Base-by-base conservation (phyloP, 345 rosid genomes). In the Hypericum androsaemum region DNA sequence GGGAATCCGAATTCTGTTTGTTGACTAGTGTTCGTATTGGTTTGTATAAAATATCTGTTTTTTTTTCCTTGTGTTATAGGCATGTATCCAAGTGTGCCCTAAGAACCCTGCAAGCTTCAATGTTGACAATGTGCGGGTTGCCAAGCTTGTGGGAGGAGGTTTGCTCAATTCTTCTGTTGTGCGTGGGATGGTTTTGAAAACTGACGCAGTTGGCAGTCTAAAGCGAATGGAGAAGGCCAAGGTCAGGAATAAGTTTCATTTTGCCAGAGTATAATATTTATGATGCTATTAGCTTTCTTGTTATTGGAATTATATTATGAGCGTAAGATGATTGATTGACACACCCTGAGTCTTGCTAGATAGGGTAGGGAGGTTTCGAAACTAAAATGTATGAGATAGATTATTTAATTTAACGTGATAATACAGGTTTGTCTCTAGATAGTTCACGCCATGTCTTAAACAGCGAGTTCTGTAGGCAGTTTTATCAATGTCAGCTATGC, bases 21-120 rank as follows among this genome's bases (percentile, higher is more conserved):
- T n/a, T n/a, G n/a, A n/a, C n/a, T n/a, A n/a, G 43, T 38, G 22
- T n/a, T 63, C 74, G 5, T 28, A 46, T 52, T 15, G 5, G 17
- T 45, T 49, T 53, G 12, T 50, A 11, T 37, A 39, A 28, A 5
- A 7, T n/a, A 11, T 61, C 41, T 37, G 40, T 5, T 39, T 35
- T 15, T 39, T 12, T 28, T 48, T 57, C 38, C 37, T 44, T 58
- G 59, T 47, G 40, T 53, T 48, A 7, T 59, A 88, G 99, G 99
- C 99, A 16, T 94, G 97, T 73, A 86, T 83, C 62, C 95, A 94
- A 78, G 99, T 88, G 12, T 88, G 96, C 76, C 95, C 95, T 28
- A 88, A 88, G 73, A 94, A 83, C 65, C 99, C 99, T 12, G 72
- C 72, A 13, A 94, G 82, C 63, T 94, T 94, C 58, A 87, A 94